Evolutionary conservation across 2,329 filamentous ascomycete genomes (phyloP), one percentile per base, ranked within the genome.

Genomic region (Aspergillus aculeatinus): DNA sequence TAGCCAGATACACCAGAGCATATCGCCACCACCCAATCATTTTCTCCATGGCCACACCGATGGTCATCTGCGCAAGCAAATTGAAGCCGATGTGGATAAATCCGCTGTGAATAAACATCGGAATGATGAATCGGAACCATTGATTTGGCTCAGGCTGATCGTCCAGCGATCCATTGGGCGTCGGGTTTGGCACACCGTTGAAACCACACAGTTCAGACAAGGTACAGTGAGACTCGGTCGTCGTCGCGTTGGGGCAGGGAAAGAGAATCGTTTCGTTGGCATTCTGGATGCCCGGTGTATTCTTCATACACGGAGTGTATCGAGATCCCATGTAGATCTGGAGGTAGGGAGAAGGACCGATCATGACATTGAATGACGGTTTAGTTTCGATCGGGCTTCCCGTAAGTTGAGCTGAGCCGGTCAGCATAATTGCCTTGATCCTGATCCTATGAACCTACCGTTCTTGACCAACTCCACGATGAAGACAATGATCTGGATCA

Each of bases 291-390:
- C 73, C 70, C 23, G 76, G 71, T 6, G 77, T 74, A 49, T 90
- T 92, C 80, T 94, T 93, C 95, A 99, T 99, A 77, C 95, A 99
- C 6, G 93, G 91, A 3, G 90, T 86, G 73, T 91, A 99, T 63
- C 95, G 88, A 47, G 93, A 91, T 60, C 95, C 95, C 91, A 99
- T 96, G 76, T 96, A 96, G 80, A 98, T 96, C 69, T 96, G 86
- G 25, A 98, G 87, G 67, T 92, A 91, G 1, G 88, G 85, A 5
- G 93, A 96, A 1, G 95, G 95, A 0, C 95, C 95, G 71, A 99
- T 96, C 92, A 99, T 96, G 60, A 91, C 90, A 78, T 98, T 99
- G 80, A 99, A 96, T 16, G 83, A 84, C 1, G 95, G 95, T 58
- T 94, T 85, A 55, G 87, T 93, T 79, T 81, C 77, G 57, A 82